These are phyloP conservation scores for Fagus crenata DNA, from an alignment of 306 rosid genomes.

Conservation along the genomic window DNA sequence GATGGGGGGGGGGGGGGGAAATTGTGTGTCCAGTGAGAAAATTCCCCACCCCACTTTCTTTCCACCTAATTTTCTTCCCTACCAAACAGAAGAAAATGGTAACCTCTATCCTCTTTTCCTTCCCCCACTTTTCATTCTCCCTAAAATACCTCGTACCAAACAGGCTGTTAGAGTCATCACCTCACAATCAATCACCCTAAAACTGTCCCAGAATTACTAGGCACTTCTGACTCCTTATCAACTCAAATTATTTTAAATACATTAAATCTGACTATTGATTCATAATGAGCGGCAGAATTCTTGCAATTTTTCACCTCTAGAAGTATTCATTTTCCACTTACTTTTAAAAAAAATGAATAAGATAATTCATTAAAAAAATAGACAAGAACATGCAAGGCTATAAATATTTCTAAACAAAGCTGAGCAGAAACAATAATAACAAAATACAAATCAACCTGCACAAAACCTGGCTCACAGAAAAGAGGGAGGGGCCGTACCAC, in stretches of 20 bases:
- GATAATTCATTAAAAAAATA: neutral
- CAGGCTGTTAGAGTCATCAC: neutral
- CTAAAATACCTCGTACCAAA: too few species aligned
- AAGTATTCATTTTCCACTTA: neutral
- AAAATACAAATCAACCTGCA: neutral
- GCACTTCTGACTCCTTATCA: conserved; percentile 1
- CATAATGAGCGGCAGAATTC: neutral
- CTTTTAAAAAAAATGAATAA: neutral
- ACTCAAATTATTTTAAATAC: neutral
- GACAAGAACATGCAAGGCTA: neutral
- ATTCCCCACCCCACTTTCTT: too few species aligned
- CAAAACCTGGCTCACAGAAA: too few species aligned
- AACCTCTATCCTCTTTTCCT: too few species aligned
- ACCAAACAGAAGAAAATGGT: too few species aligned
- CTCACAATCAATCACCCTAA: neutral
- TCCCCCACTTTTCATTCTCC: too few species aligned
- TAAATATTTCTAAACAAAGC: neutral
- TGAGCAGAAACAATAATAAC: neutral
- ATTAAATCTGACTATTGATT: neutral
- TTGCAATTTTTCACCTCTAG: conserved; percentile 1
- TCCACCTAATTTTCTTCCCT: too few species aligned
- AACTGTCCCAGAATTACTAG: neutral
- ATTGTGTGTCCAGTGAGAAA: too few species aligned
- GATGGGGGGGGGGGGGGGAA: too few species aligned
- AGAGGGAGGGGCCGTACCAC: neutral